phyloP scores from a whole-genome alignment of 2,329 filamentous ascomycete genomes.

The Apiospora pterosperma region DNA sequence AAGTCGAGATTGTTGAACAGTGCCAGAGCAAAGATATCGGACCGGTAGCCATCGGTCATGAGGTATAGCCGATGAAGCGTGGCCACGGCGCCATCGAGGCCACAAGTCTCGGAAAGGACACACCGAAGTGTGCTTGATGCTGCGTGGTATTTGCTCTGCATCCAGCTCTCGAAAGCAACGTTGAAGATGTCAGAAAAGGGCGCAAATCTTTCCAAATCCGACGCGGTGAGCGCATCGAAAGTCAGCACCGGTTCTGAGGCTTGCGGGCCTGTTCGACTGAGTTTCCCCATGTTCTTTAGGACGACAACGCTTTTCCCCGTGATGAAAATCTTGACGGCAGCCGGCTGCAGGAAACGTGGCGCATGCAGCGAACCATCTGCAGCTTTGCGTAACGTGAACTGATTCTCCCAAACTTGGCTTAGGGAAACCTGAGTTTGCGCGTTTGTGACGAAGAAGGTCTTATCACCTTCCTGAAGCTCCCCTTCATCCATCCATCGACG shows the following conservation, averaged over 20 bases:
- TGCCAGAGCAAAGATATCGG: constrained; percentile 61
- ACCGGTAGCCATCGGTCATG: constrained; percentile 67
- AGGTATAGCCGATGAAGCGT: constrained; percentile 73
- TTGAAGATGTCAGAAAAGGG: constrained; percentile 76
- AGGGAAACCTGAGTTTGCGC: constrained; percentile 53
- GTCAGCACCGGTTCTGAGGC: constrained; percentile 46
- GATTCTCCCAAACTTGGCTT: constrained; percentile 70
- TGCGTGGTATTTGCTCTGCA: constrained; percentile 68
- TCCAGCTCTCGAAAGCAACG: constrained; percentile 69
- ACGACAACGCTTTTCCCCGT: constrained; percentile 87
- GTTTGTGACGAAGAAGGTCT: constrained; percentile 72
- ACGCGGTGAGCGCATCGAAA: constrained; percentile 53
- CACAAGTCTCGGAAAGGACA: constrained; percentile 66
- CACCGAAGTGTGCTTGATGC: constrained; percentile 64
- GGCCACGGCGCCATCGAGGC: constrained; percentile 61
- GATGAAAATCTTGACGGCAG: constrained; percentile 72
- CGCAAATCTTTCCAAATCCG: constrained; percentile 42
- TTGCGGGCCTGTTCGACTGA: constrained; percentile 32
- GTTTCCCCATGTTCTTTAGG: constrained; percentile 65
- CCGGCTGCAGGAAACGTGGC: constrained; percentile 70
- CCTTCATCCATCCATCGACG: constrained; percentile 82
- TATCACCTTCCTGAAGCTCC: constrained; percentile 60
- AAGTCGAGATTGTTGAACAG: constrained; percentile 75
- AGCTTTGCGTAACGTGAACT: constrained; percentile 64
- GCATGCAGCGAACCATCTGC: constrained; percentile 60